phyloP scores from a whole-genome alignment of 257 asterid species.

The Solanum chiquidenum region DNA sequence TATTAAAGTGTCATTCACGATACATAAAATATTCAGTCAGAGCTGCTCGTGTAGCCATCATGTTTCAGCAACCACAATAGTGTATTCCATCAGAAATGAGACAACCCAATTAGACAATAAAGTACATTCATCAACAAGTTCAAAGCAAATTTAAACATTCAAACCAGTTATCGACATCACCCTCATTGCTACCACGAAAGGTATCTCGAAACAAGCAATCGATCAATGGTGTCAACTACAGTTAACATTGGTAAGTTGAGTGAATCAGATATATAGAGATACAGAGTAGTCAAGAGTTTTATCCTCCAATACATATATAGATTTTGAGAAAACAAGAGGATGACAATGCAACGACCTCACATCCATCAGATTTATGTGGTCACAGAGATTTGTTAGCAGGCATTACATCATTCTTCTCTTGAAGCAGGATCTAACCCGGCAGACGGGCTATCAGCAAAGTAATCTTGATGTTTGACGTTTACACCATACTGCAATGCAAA shows the following conservation, averaged over 20 bases:
- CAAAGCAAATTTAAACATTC: neutral
- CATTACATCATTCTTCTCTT: conserved; percentile 47
- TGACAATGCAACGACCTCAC: neutral
- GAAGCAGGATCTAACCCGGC: conserved; percentile 73
- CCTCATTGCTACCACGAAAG: neutral
- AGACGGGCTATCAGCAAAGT: conserved; percentile 83
- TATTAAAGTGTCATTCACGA: neutral
- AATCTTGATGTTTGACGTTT: conserved; percentile 89
- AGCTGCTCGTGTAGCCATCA: neutral
- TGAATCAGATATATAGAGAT: neutral
- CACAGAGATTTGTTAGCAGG: neutral
- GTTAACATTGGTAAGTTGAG: neutral
- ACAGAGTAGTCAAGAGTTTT: neutral
- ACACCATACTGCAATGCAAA: conserved; percentile 71
- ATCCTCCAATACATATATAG: neutral
- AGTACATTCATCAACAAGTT: neutral
- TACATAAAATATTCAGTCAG: neutral
- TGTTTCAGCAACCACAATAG: neutral
- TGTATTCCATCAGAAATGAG: neutral
- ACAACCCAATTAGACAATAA: neutral
- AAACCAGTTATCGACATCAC: neutral
- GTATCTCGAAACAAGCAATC: neutral
- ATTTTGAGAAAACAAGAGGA: neutral
- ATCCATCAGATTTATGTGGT: neutral
- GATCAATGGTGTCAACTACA: neutral